These are phyloP conservation scores for Citrus inodora DNA, from an alignment of 345 rosid genomes.

Conservation along the genomic window DNA sequence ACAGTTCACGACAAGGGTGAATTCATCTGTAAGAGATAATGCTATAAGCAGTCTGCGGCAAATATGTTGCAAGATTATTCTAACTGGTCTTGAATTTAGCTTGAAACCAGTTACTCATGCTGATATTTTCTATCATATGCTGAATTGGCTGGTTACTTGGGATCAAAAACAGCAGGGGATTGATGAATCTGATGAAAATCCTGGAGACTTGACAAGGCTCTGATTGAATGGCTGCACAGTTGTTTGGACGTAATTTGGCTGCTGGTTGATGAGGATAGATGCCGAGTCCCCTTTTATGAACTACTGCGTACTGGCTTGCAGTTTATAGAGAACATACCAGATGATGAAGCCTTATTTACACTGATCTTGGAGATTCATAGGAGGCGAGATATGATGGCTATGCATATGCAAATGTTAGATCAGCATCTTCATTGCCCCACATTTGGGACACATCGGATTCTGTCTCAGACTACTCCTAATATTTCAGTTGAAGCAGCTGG, in stretches of 20 bases:
- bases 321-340: conserved; percentile 93
- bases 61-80: conserved; percentile 86
- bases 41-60: conserved; percentile 74
- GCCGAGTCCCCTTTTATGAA: conserved; percentile 94
- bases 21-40: conserved; percentile 50
- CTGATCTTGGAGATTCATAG: conserved; percentile 92
- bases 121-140: conserved; percentile 71
- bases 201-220: conserved; percentile 69
- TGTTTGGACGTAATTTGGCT: conserved; percentile 96
- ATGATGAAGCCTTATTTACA: conserved; percentile 93
- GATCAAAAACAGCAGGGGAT: conserved; percentile 72
- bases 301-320: conserved; percentile 87
- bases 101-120: conserved; percentile 88
- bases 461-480: conserved; percentile 63
- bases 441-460: conserved; percentile 86
- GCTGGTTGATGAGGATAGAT: conserved; percentile 79
- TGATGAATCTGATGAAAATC: conserved; percentile 63
- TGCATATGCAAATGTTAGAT: conserved; percentile 97
- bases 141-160: conserved; percentile 93
- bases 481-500: conserved; percentile 66
- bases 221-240: conserved; percentile 81
- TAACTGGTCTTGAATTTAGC: conserved; percentile 62
- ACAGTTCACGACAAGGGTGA: conserved; percentile 38
- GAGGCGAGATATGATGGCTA: conserved; percentile 97
- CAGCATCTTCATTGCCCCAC: conserved; percentile 98